Percentiles rank a stretch among this genome's conserved stretches.
phyloP scores from a whole-genome alignment of 2,329 filamentous ascomycete genomes.

The Hypoxylon sp. region DNA sequence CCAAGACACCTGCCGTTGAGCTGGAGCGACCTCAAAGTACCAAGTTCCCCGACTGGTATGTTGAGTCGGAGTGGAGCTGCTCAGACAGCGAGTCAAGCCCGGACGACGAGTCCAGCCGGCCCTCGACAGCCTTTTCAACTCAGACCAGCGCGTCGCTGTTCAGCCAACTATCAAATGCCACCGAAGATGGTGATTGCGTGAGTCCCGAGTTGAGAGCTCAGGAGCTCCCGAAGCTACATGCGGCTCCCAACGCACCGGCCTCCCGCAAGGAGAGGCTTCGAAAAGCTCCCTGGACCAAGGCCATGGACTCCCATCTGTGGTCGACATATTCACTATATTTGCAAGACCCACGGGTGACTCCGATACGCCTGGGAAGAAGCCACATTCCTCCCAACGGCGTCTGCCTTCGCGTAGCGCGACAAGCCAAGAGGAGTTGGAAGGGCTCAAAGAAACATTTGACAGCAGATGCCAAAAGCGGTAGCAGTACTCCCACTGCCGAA shows the following conservation, averaged over 20 bases:
- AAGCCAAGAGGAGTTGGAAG: slow-evolving; percentile 72
- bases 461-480: slow-evolving; percentile 56
- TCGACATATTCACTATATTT: slow-evolving; percentile 70
- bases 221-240: slow-evolving; percentile 41
- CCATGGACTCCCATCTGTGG: slow-evolving; percentile 73
- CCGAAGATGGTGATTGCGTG: slow-evolving; percentile 63
- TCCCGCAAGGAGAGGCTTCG: slow-evolving; percentile 47
- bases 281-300: slow-evolving; percentile 68
- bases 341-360: slow-evolving; percentile 72
- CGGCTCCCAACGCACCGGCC: slow-evolving; percentile 8
- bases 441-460: slow-evolving; percentile 57
- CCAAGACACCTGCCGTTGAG: slow-evolving; percentile 65
- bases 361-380: slow-evolving; percentile 69
- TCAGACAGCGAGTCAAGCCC: slow-evolving; percentile 62
- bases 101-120: slow-evolving; percentile 66
- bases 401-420: slow-evolving; percentile 69
- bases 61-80: slow-evolving; percentile 64
- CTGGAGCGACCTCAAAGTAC: slow-evolving; percentile 53
- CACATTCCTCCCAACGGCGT: slow-evolving; percentile 71
- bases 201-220: slow-evolving; percentile 57
- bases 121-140: slow-evolving; percentile 66
- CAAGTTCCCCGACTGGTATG: slow-evolving; percentile 66
- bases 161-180: slow-evolving; percentile 63
- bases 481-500: slow-evolving; percentile 63
- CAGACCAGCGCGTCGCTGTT: slow-evolving; percentile 65